A percentile compares a stretch with the other conserved stretches of the same genome.
These are phyloP conservation scores for Monosporozyma aquatica DNA, from an alignment of 805 yeast species.

Conservation along the genomic window DNA sequence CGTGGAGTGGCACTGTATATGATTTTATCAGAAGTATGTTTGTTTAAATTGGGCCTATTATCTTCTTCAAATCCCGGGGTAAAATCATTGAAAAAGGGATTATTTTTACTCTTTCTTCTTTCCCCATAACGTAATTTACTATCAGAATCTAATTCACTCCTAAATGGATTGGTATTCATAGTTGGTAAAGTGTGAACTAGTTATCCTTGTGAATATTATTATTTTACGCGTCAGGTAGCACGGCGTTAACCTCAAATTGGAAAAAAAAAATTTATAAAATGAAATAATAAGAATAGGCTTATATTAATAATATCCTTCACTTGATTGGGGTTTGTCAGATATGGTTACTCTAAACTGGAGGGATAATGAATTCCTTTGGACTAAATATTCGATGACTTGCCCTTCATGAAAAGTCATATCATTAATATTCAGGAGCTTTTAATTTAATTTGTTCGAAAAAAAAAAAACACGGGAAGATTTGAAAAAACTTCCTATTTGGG, in stretches of 20 bases:
- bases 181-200: no score
- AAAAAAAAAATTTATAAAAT: no score
- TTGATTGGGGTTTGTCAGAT: no score
- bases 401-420: no score
- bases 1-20: background rate
- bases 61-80: background rate
- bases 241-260: background rate
- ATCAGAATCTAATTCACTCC: background rate
- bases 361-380: no score
- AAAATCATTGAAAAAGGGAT: conserved; percentile 1
- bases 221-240: background rate
- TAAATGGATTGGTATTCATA: conserved; percentile 1
- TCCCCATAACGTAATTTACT: background rate
- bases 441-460: background rate
- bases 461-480: background rate
- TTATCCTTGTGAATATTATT: no score
- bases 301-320: no score
- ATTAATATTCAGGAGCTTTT: background rate
- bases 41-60: background rate
- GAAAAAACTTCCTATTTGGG: background rate
- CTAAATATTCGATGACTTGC: no score
- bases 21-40: background rate
- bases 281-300: no score
- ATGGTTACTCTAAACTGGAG: no score
- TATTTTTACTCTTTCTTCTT: background rate